Evolutionary conservation across 305 asterid genomes (phyloP).

Genomic region (Fraxinus latifolia): DNA sequence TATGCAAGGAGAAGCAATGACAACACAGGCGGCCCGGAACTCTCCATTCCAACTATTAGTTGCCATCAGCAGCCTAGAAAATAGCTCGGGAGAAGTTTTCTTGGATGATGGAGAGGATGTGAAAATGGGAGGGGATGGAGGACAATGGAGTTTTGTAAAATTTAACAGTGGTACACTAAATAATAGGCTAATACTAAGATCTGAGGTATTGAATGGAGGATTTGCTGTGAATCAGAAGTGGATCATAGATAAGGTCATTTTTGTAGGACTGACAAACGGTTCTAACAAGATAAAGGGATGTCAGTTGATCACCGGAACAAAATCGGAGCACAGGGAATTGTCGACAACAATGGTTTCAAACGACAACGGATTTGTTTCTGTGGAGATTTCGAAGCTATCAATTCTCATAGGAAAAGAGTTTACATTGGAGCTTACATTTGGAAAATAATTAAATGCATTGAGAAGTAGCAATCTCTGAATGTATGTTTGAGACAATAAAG

Average conservation of each 20-base stretch:
- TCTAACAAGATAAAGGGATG: constrained; percentile 22
- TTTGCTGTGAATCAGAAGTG: constrained; percentile 56
- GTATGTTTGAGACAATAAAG: not conserved
- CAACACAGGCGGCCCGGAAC: constrained; percentile 53
- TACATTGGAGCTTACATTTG: constrained; percentile 28
- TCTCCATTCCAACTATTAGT: constrained; percentile 59
- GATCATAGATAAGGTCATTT: constrained; percentile 38
- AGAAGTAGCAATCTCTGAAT: not conserved
- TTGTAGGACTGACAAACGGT: constrained; percentile 41
- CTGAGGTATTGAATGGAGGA: constrained; percentile 44
- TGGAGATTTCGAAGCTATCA: constrained; percentile 42
- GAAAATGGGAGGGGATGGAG: constrained; percentile 42
- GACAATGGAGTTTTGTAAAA: constrained; percentile 41
- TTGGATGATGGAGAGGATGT: constrained; percentile 62
- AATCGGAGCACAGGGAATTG: constrained; percentile 3
- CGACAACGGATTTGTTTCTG: constrained; percentile 25
- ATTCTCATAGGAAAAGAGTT: constrained; percentile 44
- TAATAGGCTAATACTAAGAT: constrained; percentile 34
- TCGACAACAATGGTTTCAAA: not conserved
- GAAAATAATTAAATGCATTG: constrained; percentile 2
- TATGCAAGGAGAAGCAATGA: constrained; percentile 74
- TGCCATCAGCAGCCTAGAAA: constrained; percentile 30
- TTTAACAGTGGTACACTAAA: constrained; percentile 32
- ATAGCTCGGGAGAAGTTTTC: constrained; percentile 51
- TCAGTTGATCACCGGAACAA: constrained; percentile 19